Evolutionary conservation across 805 yeast genomes (phyloP), one percentile per base, ranked within the genome.

Genomic region (Pichia membranifaciens): DNA sequence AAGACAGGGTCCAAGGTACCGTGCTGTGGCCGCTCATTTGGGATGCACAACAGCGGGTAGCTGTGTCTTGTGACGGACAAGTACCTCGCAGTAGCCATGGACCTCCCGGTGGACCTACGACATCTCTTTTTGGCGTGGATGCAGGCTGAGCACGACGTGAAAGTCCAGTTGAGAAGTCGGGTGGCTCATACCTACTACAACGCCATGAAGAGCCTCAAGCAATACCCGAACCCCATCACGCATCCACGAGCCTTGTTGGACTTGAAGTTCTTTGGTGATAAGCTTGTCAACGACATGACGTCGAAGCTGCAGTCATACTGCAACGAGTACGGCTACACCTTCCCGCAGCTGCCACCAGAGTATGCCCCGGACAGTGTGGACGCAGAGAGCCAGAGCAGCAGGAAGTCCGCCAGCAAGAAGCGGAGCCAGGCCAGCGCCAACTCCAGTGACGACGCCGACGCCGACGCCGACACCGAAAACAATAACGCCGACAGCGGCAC

Each of bases 191-290:
- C 78, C 0, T 81, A 81, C 56, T 64, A 67, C 44, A 72, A 73
- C 51, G 95, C 95, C 0, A 59, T 75, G 43, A 78, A 72, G 23
- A 71, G 75, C 29, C 58, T 89, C 22, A 60, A 67, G 38, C 66
- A 66, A 2, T 68, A 70, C 44, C 74, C 74, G 0, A 71, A 62
- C 0, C 66, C 69, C 12, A 71, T 86, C 22, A 56, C 59, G 31
- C 76, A 75, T 48, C 86, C 93, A 1, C 65, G 67, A 29, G 81
- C 85, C 44, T 68, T 91, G 38, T 62, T 65, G 15, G 70, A 72
- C 54, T 71, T 91, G 37, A 82, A 75, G 48, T 84, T 71, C 40
- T 73, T 91, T 32, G 98, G 98, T 1, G 82, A 78, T 12, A 80
- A 82, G 47, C 80, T 86, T 7, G 78, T 85, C 31, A 66, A 62